Conservation (phyloP, 129 eudicot genomes). For the Escallonia rubra region DNA sequence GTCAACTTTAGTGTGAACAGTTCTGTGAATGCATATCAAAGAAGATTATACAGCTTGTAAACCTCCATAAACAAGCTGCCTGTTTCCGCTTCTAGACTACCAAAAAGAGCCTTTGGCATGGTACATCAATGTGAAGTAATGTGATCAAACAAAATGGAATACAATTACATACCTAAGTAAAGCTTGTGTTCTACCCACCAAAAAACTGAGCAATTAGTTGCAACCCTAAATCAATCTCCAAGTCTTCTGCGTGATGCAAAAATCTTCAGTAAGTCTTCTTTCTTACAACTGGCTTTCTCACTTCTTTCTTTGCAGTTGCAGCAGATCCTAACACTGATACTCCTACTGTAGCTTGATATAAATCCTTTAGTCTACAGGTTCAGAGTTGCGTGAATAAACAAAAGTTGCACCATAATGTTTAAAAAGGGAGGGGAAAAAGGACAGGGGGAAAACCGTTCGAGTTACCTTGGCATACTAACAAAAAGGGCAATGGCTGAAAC, state of each 20-base stretch:
- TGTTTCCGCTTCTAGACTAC: too few species aligned
- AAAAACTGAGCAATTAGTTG: too few species aligned
- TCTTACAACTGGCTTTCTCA: conserved; percentile 38
- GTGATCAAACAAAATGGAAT: too few species aligned
- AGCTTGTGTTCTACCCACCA: too few species aligned
- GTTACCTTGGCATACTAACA: conserved; percentile 85
- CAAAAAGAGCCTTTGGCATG: too few species aligned
- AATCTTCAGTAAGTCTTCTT: conserved; percentile 71
- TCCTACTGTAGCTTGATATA: conserved; percentile 66
- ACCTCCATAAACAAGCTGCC: too few species aligned
- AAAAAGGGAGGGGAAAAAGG: too few species aligned
- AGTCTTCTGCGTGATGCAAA: neutral
- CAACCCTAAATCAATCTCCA: conserved; percentile 5
- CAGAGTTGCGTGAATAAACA: neutral
- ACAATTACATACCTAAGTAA: too few species aligned
- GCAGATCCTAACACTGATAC: conserved; percentile 39
- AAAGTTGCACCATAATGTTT: neutral
- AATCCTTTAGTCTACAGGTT: conserved; percentile 58
- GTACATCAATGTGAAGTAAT: too few species aligned
- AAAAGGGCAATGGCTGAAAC: conserved; percentile 63
- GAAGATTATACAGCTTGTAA: too few species aligned
- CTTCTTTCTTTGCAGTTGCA: conserved; percentile 58
- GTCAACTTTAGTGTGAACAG: too few species aligned
- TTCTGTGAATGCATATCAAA: too few species aligned
- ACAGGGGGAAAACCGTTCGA: neutral